These are phyloP conservation scores for Stereum hirsutum DNA, from an alignment of 1,284 basidiomycete genomes.

Conservation along the genomic window DNA sequence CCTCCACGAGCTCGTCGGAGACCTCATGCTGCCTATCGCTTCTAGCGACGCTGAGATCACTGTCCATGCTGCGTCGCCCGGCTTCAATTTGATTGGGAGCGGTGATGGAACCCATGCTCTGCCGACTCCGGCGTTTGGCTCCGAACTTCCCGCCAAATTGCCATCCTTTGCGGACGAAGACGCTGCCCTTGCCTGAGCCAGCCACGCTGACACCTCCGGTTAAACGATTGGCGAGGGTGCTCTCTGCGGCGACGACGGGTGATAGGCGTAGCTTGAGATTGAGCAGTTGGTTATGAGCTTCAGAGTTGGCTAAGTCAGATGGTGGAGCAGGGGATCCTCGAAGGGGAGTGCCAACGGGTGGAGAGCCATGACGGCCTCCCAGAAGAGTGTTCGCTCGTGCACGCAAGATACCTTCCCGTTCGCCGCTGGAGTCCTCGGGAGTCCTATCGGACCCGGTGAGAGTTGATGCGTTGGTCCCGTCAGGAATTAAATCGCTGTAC, in stretches of 20 bases:
- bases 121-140: constrained; percentile 15
- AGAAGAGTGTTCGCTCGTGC: constrained; percentile 8
- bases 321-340: not conserved
- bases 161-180: constrained; percentile 74
- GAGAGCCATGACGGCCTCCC: constrained; percentile 7
- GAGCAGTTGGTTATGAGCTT: not conserved
- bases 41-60: not conserved
- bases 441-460: constrained; percentile 8
- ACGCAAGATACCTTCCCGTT: constrained; percentile 2
- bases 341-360: not conserved
- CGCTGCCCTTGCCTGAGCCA: constrained; percentile 60
- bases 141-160: constrained; percentile 39
- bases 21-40: constrained; percentile 19
- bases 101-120: constrained; percentile 15
- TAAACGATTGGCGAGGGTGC: constrained; percentile 56
- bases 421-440: constrained; percentile 3
- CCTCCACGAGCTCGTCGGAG: constrained; percentile 47
- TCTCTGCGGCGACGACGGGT: constrained; percentile 51
- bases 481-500: constrained; percentile 55
- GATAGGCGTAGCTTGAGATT: constrained; percentile 32
- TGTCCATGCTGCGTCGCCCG: not conserved
- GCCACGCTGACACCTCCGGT: constrained; percentile 63
- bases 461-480: too few relatives aligned
- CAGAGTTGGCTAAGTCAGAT: not conserved
- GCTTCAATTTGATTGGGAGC: constrained; percentile 5